Conservation (phyloP, 345 rosid genomes). For the Populus ilicifolia region DNA sequence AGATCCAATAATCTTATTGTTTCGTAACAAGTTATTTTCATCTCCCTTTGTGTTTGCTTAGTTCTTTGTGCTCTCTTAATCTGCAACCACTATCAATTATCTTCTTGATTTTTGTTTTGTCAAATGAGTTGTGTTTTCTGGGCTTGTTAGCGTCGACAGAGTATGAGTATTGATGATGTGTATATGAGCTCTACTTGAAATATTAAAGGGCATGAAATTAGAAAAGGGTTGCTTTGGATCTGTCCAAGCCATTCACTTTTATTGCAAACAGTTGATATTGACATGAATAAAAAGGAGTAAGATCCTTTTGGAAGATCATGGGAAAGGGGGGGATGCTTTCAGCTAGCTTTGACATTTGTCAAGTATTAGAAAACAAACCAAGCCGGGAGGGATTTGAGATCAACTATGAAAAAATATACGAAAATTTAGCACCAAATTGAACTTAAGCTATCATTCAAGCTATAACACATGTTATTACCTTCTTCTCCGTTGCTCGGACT, state of each 20-base stretch:
- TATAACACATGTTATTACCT: background rate
- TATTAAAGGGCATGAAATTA: background rate
- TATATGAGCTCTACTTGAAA: background rate
- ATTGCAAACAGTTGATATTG: background rate
- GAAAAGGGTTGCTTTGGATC: conserved; percentile 21
- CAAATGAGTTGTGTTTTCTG: background rate
- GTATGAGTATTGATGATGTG: background rate
- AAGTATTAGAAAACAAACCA: background rate
- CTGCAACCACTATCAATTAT: background rate
- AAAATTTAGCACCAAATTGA: background rate
- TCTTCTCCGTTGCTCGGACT: background rate
- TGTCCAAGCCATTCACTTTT: background rate
- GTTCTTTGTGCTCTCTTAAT: background rate
- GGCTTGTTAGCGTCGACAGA: background rate
- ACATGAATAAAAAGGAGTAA: background rate
- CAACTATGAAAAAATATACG: too few relatives aligned
- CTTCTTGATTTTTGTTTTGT: conserved; percentile 15
- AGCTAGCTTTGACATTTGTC: background rate
- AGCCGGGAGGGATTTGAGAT: background rate
- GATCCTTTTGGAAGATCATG: background rate
- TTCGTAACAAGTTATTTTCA: conserved; percentile 13
- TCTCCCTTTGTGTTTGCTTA: conserved; percentile 1
- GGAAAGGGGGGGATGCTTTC: background rate
- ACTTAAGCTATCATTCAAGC: background rate
- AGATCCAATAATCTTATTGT: conserved; percentile 38